Evolutionary conservation across 306 rosid genomes (phyloP), one percentile per base, ranked within the genome.

Genomic region (Trifolium fragiferum): DNA sequence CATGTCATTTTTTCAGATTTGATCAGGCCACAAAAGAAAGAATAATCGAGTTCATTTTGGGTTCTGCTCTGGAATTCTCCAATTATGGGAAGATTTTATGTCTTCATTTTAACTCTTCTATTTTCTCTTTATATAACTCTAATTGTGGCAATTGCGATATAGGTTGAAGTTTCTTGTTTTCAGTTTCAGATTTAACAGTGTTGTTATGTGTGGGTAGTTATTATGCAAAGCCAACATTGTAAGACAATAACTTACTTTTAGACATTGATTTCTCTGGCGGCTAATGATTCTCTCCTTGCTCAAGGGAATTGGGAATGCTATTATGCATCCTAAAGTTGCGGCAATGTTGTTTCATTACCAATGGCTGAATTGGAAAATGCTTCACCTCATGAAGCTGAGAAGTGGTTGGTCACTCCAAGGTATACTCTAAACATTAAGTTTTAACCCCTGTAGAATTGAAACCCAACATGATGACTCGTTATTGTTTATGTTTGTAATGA

Each of bases 301-400:
- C 75, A 89, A 85, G 82, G 97, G 89, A 81, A 81, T 85, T 68
- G 97, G 97, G 77, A 80, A 81, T 79, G 82, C 83, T 46, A 62
- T 94, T 79, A 23, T 84, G 81, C 80, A 65, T 47, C 76, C 77
- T 60, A 90, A 87, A 65, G 84, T 89, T 16, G 81, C 78, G 64
- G 83, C 87, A 18, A 76, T 86, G 64, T 82, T 93, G 78, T 78
- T n/a, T n/a, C n/a, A n/a, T n/a, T n/a, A n/a, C n/a, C n/a, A 82
- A 94, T 94, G 98, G 98, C 98, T 66, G 98, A 90, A 84, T 60
- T 94, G 86, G 98, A 94, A 92, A 94, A 94, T 78, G 83, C 79
- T 77, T 88, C 97, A 13, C 97, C 98, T 67, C 87, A 88, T 74
- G 98, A 94, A 37, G 94, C 98, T 74, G 88, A 88, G 82, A 94